Conservation (phyloP, 2,329 filamentous ascomycete species). For the Niveomyces coronatus region DNA sequence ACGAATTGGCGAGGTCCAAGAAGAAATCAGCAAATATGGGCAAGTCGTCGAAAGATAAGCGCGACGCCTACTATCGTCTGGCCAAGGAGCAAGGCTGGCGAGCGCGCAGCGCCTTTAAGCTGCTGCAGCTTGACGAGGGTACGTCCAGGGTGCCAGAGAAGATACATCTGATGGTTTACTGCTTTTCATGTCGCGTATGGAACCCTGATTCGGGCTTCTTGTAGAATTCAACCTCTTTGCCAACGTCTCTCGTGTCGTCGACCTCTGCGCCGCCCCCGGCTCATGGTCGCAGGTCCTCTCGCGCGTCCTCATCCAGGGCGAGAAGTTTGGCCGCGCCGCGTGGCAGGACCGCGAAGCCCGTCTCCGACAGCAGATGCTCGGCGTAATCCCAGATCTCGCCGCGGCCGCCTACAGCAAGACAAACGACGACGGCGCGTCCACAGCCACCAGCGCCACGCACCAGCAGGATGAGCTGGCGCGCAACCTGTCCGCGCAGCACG, state of each 20-base stretch:
- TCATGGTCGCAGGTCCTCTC: slow-evolving; percentile 98
- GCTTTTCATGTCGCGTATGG: too few species aligned
- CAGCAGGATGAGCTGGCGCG: slow-evolving; percentile 8
- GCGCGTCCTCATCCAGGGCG: slow-evolving; percentile 83
- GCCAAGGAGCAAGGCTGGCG: slow-evolving; percentile 99
- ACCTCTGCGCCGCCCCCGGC: slow-evolving; percentile 89
- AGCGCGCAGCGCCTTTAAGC: slow-evolving; percentile 90
- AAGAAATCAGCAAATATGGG: slow-evolving; percentile 73
- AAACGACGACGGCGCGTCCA: slow-evolving; percentile 11
- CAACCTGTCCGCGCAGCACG: slow-evolving; percentile 12
- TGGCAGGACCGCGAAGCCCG: slow-evolving; percentile 77
- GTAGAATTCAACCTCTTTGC: slow-evolving; percentile 89
- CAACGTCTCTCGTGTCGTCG: slow-evolving; percentile 83
- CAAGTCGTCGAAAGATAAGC: slow-evolving; percentile 97
- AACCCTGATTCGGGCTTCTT: neutral
- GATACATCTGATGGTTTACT: too few species aligned
- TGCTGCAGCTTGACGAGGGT: slow-evolving; percentile 86
- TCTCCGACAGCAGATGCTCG: slow-evolving; percentile 51
- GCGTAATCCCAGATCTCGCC: slow-evolving; percentile 35
- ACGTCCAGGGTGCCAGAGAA: too few species aligned
- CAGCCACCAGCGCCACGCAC: too few species aligned
- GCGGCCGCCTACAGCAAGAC: slow-evolving; percentile 15
- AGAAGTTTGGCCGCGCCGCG: slow-evolving; percentile 74
- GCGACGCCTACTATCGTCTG: slow-evolving; percentile 93
- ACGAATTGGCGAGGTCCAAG: too few species aligned